Conservation (phyloP, 2,329 filamentous ascomycete genomes). For the Neofusicoccum cordaticola region DNA sequence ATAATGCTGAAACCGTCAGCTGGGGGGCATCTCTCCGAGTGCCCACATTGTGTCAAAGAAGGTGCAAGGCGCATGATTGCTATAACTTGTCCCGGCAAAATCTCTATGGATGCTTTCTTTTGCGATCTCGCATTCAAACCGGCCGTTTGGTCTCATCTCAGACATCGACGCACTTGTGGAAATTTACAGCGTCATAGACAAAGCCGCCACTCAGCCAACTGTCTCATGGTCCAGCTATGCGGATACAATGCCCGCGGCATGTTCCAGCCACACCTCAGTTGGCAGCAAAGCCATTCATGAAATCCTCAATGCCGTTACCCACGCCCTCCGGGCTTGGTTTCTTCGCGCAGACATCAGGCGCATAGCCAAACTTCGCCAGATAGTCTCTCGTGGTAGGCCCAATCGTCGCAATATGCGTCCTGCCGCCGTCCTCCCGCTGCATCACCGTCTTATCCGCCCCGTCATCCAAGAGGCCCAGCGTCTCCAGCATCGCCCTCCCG, state of each 20-base stretch:
- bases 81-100: no score
- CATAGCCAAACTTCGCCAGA: conserved; percentile 63
- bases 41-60: no score
- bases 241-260: neutral
- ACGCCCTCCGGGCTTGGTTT: conserved; percentile 81
- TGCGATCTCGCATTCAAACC: no score
- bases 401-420: conserved; percentile 78
- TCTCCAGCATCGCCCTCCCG: conserved; percentile 59
- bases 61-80: no score
- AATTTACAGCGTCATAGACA: no score
- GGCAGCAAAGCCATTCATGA: conserved; percentile 17
- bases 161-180: no score
- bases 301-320: conserved; percentile 59
- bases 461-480: conserved; percentile 47
- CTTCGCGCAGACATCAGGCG: conserved; percentile 76
- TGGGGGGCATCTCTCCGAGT: no score
- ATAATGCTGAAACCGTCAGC: no score
- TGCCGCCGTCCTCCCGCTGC: conserved; percentile 32
- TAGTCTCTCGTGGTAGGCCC: conserved; percentile 86
- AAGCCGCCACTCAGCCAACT: neutral
- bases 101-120: no score
- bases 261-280: neutral
- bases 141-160: no score
- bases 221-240: neutral
- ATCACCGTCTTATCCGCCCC: conserved; percentile 33